Evolutionary conservation across 2,329 filamentous ascomycete genomes (phyloP).

Genomic region (Plectosphaerella cucumerina): DNA sequence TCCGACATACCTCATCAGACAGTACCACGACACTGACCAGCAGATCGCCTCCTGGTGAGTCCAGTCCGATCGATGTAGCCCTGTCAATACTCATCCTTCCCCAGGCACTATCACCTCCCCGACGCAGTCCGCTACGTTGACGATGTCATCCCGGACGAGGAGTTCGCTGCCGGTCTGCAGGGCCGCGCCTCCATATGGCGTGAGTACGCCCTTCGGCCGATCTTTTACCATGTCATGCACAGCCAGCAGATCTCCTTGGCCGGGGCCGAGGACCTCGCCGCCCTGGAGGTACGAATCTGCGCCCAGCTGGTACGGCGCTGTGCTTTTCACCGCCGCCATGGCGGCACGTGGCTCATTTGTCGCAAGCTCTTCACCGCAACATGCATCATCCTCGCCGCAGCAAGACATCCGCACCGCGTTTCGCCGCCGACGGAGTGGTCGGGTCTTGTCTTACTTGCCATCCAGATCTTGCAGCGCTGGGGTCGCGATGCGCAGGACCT

Average conservation of each 20-base stretch:
- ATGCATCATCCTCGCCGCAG: constrained; percentile 7
- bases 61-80: too few relatives aligned
- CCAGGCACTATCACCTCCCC: constrained; percentile 11
- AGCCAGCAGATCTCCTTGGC: not conserved
- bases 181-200: constrained; percentile 10
- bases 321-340: constrained; percentile 10
- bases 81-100: not conserved
- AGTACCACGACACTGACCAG: constrained; percentile 11
- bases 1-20: constrained; percentile 3
- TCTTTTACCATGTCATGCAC: constrained; percentile 12
- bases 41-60: constrained; percentile 7
- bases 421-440: constrained; percentile 2
- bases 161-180: constrained; percentile 10
- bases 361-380: constrained; percentile 6
- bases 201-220: constrained; percentile 10
- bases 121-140: constrained; percentile 8
- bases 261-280: constrained; percentile 6
- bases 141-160: constrained; percentile 6
- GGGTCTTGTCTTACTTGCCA: not conserved
- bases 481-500: not conserved
- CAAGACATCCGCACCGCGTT: not conserved
- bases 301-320: constrained; percentile 3
- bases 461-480: not conserved
- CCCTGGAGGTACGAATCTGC: constrained; percentile 7
- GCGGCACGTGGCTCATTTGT: constrained; percentile 10